A percentile compares a stretch with the other conserved stretches of the same genome.
Conservation (phyloP, 352 stramenopile genomes). For the Phytopythium ostracodes region DNA sequence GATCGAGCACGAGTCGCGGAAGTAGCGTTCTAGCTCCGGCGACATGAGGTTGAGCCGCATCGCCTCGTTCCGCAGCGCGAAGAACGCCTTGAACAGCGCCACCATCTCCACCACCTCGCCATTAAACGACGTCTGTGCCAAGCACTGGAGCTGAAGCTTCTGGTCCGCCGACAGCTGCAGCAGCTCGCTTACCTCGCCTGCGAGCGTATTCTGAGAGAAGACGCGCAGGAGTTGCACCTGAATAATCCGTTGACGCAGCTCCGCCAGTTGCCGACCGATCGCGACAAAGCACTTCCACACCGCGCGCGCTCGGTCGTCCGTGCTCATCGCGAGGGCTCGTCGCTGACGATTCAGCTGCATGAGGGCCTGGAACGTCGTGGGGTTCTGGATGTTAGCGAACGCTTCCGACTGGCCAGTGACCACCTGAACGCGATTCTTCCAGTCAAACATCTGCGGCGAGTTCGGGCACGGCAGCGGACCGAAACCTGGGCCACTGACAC, state of each 20-base stretch:
- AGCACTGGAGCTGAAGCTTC: conserved; percentile 57
- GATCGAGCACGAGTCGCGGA: conserved; percentile 59
- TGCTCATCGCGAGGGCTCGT: conserved; percentile 44
- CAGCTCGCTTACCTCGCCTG: conserved; percentile 35
- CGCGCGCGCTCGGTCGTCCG: conserved; percentile 38
- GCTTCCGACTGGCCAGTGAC: conserved; percentile 60
- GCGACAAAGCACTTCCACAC: conserved; percentile 62
- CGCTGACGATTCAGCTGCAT: conserved; percentile 76
- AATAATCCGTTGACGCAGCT: conserved; percentile 51
- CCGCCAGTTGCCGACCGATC: conserved; percentile 48
- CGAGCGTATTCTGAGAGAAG: conserved; percentile 33
- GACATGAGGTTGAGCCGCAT: conserved; percentile 61
- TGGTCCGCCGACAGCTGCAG: conserved; percentile 56
- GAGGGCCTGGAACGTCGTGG: conserved; percentile 55
- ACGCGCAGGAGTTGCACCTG: conserved; percentile 61
- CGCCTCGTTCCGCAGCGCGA: conserved; percentile 60
- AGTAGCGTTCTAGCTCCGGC: conserved; percentile 62
- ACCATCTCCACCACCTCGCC: conserved; percentile 56
- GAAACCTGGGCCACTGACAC: conserved; percentile 44
- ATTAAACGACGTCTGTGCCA: conserved; percentile 58
- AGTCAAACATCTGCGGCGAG: conserved; percentile 54
- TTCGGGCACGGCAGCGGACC: conserved; percentile 36
- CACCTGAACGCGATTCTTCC: conserved; percentile 56
- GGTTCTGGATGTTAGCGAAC: conserved; percentile 71
- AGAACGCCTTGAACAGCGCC: conserved; percentile 81